Percentiles rank a stretch among this genome's conserved stretches.
phyloP scores from a whole-genome alignment of 495 filamentous ascomycete genomes.

The Hypoxylon subgilvum region DNA sequence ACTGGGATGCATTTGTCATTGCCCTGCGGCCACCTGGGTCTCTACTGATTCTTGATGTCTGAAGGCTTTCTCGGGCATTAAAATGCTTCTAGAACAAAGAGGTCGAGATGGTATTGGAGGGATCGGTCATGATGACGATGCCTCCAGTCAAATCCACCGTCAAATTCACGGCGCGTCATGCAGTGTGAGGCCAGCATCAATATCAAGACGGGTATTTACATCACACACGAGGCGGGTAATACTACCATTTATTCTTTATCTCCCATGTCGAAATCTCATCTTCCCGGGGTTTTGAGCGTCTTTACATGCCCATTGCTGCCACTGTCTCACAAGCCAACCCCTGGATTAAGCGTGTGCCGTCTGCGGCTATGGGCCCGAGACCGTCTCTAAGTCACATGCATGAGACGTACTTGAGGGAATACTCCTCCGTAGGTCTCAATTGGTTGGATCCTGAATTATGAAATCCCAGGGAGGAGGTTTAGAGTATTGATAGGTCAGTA shows the following conservation, averaged over 20 bases:
- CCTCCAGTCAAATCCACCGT: not conserved
- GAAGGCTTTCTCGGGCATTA: not conserved
- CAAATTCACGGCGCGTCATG: not conserved
- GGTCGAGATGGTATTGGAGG: not conserved
- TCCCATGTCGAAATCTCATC: not conserved
- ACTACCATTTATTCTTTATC: not conserved
- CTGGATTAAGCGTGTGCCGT: not conserved
- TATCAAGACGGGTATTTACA: conserved; percentile 22
- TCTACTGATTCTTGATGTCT: too few species aligned
- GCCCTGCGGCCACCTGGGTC: too few species aligned
- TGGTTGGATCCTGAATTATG: too few species aligned
- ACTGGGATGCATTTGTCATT: too few species aligned
- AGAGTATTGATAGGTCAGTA: too few species aligned
- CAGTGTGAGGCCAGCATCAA: conserved; percentile 3
- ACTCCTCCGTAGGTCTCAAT: too few species aligned
- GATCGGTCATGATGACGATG: not conserved
- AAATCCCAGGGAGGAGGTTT: too few species aligned
- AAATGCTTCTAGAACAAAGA: not conserved
- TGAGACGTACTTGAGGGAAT: not conserved
- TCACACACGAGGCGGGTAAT: not conserved
- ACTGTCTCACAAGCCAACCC: conserved; percentile 13
- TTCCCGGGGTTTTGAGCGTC: not conserved
- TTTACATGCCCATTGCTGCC: not conserved
- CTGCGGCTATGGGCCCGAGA: not conserved
- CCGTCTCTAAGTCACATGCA: not conserved